These are phyloP conservation scores for Melampsora abietis-canadensis DNA, from an alignment of 1,284 basidiomycete species.

Conservation along the genomic window DNA sequence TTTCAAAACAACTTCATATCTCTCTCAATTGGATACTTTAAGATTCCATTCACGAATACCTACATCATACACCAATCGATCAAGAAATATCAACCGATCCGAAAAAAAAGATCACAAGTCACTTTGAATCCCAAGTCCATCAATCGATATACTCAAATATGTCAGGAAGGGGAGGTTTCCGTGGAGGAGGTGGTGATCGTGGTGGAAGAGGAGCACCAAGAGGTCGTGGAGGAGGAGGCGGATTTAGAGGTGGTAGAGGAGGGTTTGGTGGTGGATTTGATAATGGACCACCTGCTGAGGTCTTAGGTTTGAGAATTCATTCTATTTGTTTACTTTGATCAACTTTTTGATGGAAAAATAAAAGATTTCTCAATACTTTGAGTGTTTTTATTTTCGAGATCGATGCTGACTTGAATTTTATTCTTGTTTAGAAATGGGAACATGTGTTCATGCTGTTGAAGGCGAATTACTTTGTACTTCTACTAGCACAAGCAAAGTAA, in stretches of 20 bases:
- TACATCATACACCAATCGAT: too few species aligned
- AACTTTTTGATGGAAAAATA: too few species aligned
- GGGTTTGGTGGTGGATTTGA: constrained; percentile 49
- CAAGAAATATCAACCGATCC: too few species aligned
- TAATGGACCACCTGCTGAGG: constrained; percentile 53
- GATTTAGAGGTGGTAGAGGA: constrained; percentile 48
- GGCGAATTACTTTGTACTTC: constrained; percentile 96
- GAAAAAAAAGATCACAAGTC: too few species aligned
- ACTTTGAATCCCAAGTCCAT: too few species aligned
- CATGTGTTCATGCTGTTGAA: constrained; percentile 90
- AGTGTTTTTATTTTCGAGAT: background rate
- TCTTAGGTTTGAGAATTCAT: constrained; percentile 48
- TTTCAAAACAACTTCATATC: too few species aligned
- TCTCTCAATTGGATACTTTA: too few species aligned
- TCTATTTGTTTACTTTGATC: too few species aligned
- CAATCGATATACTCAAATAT: background rate
- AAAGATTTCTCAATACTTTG: too few species aligned
- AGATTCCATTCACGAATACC: too few species aligned
- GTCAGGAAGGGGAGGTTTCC: constrained; percentile 36
- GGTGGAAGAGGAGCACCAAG: constrained; percentile 44
- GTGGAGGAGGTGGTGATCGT: constrained; percentile 25
- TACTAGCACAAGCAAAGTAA: constrained; percentile 71
- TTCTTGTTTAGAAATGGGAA: constrained; percentile 55
- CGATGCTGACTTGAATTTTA: constrained; percentile 1
- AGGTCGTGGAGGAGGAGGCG: constrained; percentile 45